Base-by-base conservation (phyloP, 129 eudicot species). In the Pittosporum tobira region DNA sequence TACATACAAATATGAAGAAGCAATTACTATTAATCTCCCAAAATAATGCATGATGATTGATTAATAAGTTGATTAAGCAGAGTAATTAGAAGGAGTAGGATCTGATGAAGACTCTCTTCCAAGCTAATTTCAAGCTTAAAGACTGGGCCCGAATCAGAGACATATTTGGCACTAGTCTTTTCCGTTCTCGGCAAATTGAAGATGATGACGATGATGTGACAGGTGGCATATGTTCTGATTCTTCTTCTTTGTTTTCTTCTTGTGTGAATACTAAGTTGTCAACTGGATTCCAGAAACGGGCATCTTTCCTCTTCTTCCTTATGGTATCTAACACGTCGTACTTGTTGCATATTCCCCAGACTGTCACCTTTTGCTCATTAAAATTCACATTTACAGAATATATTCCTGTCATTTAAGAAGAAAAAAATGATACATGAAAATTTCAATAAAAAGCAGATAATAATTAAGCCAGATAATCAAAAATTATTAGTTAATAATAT, bases 291-390 rank as follows among this genome's bases (percentile, higher is more conserved):
- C 97, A 90, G 65, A 90, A 86, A 37, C 73, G 79, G 27, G 97
- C 89, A 38, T 64, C 95, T 79, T 83, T 85, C 63, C 97, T 75
- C 77, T 90, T 90, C 45, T 51, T 70, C 73, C 72, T 77, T 36
- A 82, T 73, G 59, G 71, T 76, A 19, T 68, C 48, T 19, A 90
- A 54, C 47, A 90, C 95, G 54, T 90, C 97, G 51, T 67, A 44
- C 73, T 85, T 90, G 89, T 90, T 84, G 79, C 95, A 85, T 47
- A 90, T 90, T 26, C 97, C 97, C 95, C 95, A 90, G 1, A 90
- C 95, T 2, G 81, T 90, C 78, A 90, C 95, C 73, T 90, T 90
- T 70, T 90, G 97, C 42, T 85, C 75, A 19, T 63, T 28, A 58
- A 70, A 85, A 71, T 80, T 80, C 36, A 85, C 95, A 47, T 77